Percentiles rank a stretch among this genome's conserved stretches.
Conservation (phyloP, 371 early-diverging fungal genomes). For the Globomyces sp. region DNA sequence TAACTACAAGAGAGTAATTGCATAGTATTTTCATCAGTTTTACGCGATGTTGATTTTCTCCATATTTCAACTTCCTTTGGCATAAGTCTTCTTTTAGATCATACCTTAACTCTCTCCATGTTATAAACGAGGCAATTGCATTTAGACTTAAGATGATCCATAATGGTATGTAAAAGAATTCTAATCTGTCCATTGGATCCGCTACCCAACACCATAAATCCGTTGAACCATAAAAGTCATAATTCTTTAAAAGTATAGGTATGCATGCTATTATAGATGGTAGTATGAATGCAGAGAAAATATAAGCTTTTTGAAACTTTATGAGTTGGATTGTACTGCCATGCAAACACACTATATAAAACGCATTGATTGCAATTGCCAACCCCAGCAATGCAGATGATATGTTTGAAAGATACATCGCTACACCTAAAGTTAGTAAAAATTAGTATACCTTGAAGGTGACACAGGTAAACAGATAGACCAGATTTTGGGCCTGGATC, state of each 20-base stretch:
- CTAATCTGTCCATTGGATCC: too few species aligned
- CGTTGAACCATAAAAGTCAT: background rate
- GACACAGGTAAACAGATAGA: too few species aligned
- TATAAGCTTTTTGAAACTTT: background rate
- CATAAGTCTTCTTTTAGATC: background rate
- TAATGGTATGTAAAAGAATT: too few species aligned
- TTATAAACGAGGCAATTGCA: too few species aligned
- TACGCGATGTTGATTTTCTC: background rate
- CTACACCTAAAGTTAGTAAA: background rate
- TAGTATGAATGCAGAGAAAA: background rate
- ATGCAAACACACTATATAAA: background rate
- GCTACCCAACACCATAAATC: slow-evolving; percentile 5
- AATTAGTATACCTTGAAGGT: too few species aligned
- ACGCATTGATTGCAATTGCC: background rate
- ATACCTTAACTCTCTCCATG: too few species aligned
- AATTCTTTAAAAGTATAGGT: background rate
- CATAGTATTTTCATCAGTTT: slow-evolving; percentile 4
- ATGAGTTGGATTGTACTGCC: background rate
- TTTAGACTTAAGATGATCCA: too few species aligned
- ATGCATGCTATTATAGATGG: background rate
- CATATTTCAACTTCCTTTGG: background rate
- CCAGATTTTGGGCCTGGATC: too few species aligned
- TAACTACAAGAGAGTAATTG: background rate
- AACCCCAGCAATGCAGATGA: background rate
- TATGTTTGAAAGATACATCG: slow-evolving; percentile 1